phyloP scores from a whole-genome alignment of 2,329 filamentous ascomycete species.

The Fusarium fracticaudum region DNA sequence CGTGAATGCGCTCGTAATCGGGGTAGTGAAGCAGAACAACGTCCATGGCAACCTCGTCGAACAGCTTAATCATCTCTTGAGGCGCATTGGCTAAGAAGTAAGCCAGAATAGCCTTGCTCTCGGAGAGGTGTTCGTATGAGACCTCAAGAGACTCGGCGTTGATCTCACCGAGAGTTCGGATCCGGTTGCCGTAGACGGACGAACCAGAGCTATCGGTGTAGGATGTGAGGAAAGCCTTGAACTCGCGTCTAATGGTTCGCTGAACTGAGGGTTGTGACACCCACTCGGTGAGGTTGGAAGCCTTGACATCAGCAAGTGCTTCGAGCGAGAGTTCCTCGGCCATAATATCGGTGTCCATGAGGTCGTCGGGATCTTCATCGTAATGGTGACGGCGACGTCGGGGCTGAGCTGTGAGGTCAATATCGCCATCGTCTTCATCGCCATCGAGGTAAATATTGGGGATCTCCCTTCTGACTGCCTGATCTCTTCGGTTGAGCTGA shows the following conservation, averaged over 20 bases:
- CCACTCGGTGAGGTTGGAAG: constrained; percentile 94
- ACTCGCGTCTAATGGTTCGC: constrained; percentile 92
- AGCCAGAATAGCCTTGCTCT: constrained; percentile 90
- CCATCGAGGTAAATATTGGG: constrained; percentile 79
- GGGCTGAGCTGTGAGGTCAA: constrained; percentile 87
- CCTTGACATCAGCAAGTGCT: constrained; percentile 91
- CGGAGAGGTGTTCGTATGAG: constrained; percentile 90
- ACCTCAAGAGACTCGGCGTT: constrained; percentile 97
- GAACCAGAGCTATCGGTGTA: constrained; percentile 89
- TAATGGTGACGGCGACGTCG: constrained; percentile 88
- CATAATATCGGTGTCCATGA: constrained; percentile 93
- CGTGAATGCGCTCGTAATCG: constrained; percentile 96
- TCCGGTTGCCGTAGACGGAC: constrained; percentile 94
- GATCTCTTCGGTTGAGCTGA: constrained; percentile 77
- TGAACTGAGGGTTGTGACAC: constrained; percentile 89
- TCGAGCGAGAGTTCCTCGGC: constrained; percentile 94
- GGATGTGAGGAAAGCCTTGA: constrained; percentile 96
- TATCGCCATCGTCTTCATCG: constrained; percentile 85
- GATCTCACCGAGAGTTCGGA: constrained; percentile 94
- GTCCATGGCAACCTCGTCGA: constrained; percentile 96
- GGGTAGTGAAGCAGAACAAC: constrained; percentile 96
- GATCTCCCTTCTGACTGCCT: constrained; percentile 74
- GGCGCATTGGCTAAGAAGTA: constrained; percentile 97
- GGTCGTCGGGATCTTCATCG: constrained; percentile 92
- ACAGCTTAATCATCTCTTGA: constrained; percentile 93